Conservation (phyloP, 768 basidiomycete genomes). For the Infundibulicybe gibba region DNA sequence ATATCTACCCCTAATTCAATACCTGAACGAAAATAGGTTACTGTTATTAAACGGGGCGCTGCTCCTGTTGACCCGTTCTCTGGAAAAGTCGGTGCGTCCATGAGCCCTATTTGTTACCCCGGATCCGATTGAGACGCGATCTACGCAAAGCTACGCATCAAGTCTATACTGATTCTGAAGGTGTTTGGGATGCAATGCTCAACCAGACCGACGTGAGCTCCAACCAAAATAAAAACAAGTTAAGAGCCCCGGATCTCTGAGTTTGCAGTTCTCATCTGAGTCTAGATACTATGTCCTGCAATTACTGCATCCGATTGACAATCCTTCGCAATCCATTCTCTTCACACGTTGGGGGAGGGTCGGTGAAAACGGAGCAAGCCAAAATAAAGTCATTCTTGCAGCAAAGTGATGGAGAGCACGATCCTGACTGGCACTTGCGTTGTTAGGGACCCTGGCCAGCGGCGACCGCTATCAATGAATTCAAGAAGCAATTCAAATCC, state of each 20-base stretch:
- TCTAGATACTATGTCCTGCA: constrained; percentile 58
- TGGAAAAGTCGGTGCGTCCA: constrained; percentile 38
- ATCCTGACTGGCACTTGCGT: background rate
- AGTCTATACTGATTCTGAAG: constrained; percentile 38
- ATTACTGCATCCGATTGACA: constrained; percentile 45
- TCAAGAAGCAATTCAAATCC: constrained; percentile 57
- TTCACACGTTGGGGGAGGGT: constrained; percentile 63
- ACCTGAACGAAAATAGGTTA: constrained; percentile 13
- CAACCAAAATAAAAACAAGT: constrained; percentile 56
- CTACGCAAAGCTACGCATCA: constrained; percentile 41
- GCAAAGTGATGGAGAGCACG: background rate
- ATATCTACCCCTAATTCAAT: constrained; percentile 1
- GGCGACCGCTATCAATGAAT: constrained; percentile 38
- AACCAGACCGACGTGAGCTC: constrained; percentile 55
- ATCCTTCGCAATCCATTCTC: constrained; percentile 28
- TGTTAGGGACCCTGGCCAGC: constrained; percentile 44
- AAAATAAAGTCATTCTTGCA: constrained; percentile 36
- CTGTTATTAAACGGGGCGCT: constrained; percentile 48
- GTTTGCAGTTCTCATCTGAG: background rate
- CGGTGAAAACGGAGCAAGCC: constrained; percentile 48
- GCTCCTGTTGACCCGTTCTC: constrained; percentile 53
- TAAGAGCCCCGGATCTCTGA: constrained; percentile 1
- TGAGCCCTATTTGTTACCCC: background rate
- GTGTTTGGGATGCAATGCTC: constrained; percentile 57
- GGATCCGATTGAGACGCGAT: background rate